Conservation (phyloP, 441 rosid species). For the Pelargonium australe region DNA sequence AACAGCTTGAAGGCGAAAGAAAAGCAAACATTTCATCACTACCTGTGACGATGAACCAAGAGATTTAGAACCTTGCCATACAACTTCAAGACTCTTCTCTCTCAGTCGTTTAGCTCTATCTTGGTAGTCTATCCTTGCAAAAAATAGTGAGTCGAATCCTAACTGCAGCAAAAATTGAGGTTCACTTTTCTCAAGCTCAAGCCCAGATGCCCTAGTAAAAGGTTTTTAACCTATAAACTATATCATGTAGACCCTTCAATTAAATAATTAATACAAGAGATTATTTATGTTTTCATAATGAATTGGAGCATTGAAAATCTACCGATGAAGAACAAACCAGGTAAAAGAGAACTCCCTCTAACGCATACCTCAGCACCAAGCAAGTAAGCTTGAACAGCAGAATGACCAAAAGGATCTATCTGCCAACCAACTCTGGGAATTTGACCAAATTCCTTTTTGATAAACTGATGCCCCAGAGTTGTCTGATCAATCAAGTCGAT, state of each 20-base stretch:
- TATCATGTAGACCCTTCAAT: background rate
- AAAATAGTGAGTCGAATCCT: conserved; percentile 68
- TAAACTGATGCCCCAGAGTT: conserved; percentile 57
- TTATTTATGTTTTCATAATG: background rate
- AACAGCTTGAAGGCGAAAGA: conserved; percentile 15
- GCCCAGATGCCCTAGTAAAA: conserved; percentile 1
- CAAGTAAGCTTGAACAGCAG: conserved; percentile 70
- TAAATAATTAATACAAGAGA: background rate
- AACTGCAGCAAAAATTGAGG: conserved; percentile 34
- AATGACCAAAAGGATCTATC: conserved; percentile 71
- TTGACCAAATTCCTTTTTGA: conserved; percentile 53
- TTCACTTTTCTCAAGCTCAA: background rate
- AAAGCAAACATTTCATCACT: conserved; percentile 16
- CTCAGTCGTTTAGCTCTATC: conserved; percentile 60
- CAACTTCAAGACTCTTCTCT: conserved; percentile 65
- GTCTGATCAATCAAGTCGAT: conserved; percentile 75
- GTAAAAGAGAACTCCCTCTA: background rate
- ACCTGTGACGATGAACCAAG: conserved; percentile 76
- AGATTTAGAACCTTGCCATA: conserved; percentile 69
- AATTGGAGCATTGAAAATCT: background rate
- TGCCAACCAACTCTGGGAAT: conserved; percentile 77
- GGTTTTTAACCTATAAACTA: too few species aligned
- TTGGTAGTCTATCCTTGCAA: conserved; percentile 76
- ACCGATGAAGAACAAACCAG: background rate
- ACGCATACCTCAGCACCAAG: conserved; percentile 62